phyloP scores from a whole-genome alignment of 108 stramenopile genomes.

The Stephanodiscus minutulus region DNA sequence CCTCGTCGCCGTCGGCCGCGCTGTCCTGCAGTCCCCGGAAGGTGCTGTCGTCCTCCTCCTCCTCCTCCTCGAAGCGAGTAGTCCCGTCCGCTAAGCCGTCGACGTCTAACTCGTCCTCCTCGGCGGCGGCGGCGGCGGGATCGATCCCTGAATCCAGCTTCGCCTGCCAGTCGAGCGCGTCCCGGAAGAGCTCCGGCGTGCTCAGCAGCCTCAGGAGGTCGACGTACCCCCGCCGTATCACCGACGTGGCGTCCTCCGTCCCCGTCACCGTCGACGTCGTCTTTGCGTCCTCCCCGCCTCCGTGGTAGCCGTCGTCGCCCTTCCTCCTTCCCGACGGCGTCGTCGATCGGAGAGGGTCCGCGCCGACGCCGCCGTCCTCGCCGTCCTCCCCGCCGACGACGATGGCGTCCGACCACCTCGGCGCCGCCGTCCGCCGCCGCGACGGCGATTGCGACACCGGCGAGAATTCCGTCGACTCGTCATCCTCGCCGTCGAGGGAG shows the following conservation, averaged over 20 bases:
- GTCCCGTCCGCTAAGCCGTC: too few relatives aligned
- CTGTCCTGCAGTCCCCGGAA: slow-evolving; percentile 29
- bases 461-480: too few relatives aligned
- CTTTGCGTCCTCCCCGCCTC: neutral
- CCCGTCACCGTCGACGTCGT: too few relatives aligned
- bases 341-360: too few relatives aligned
- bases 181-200: neutral
- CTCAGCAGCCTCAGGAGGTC: neutral
- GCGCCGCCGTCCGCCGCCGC: too few relatives aligned
- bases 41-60: slow-evolving; percentile 54
- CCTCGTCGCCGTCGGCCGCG: slow-evolving; percentile 10
- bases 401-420: neutral
- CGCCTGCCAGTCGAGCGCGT: neutral
- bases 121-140: too few relatives aligned
- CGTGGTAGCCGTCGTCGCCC: too few relatives aligned
- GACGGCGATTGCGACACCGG: too few relatives aligned
- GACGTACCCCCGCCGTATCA: neutral
- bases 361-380: neutral
- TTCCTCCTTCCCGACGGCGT: too few relatives aligned
- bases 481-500: neutral
- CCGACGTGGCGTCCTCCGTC: neutral
- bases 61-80: slow-evolving; percentile 3
- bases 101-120: too few relatives aligned
- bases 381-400: neutral
- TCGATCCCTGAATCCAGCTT: too few relatives aligned